Conservation (phyloP, 2,329 filamentous ascomycete genomes). For the Calonectria leucothoes region DNA sequence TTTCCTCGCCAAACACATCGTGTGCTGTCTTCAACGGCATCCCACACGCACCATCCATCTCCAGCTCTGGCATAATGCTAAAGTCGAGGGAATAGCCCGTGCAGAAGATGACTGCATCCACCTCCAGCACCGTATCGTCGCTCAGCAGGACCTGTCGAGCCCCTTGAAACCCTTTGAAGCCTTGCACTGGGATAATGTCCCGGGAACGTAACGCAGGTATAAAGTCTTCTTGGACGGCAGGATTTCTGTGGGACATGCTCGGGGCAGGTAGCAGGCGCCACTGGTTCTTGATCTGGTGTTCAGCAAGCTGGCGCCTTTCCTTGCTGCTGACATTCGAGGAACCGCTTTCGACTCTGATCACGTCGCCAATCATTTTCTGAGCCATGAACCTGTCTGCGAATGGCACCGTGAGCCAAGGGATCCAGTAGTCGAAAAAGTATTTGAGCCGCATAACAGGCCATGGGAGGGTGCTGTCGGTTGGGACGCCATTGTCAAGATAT, state of each 20-base stretch:
- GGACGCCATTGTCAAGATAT: background rate
- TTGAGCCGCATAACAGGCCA: background rate
- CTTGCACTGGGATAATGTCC: background rate
- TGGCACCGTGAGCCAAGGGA: background rate
- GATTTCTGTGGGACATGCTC: background rate
- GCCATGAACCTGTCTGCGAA: background rate
- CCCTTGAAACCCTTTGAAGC: background rate
- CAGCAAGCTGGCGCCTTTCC: background rate
- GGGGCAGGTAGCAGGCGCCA: background rate
- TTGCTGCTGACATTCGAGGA: background rate
- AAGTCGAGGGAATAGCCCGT: background rate
- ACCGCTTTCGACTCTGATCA: background rate
- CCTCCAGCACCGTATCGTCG: background rate
- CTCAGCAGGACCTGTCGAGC: background rate
- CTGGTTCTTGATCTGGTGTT: background rate
- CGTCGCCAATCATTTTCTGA: background rate
- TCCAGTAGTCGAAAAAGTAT: background rate
- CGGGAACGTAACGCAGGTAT: background rate
- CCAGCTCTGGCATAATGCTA: background rate
- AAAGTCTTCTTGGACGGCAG: background rate
- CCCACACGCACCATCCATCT: background rate
- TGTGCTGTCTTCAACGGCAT: background rate
- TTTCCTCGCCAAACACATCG: background rate
- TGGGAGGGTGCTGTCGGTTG: background rate
- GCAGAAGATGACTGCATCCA: background rate